Evolutionary conservation across 805 yeast genomes (phyloP), one percentile per base, ranked within the genome.

Genomic region (Limtongozyma cylindracea): DNA sequence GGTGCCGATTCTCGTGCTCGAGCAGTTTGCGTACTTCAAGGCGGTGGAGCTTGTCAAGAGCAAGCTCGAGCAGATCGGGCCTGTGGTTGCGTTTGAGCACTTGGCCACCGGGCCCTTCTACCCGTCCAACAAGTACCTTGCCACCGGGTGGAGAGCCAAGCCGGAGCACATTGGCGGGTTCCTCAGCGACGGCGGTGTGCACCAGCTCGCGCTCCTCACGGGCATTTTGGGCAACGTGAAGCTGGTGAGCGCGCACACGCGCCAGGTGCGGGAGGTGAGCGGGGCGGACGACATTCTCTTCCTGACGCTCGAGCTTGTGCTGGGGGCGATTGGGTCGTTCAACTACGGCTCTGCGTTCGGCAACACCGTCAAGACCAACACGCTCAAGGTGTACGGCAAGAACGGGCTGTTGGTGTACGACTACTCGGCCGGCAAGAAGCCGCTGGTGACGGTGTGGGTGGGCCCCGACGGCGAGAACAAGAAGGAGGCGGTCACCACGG

Each of bases 171-270:
- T 80, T 31, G 96, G 96, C 24, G 95, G 95, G 0, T 82, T 55
- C 45, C 52, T 84, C 34, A 69, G 84, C 26, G 96, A 84, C 37
- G 95, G 94, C 37, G 96, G 95, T 40, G 96, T 84, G 12, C 96
- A 84, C 46, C 95, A 82, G 44, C 50, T 82, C 41, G 93, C 93
- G 3, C 49, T 78, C 18, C 56, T 82, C 30, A 78, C 92, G 6
- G 77, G 65, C 27, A 65, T 78, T 11, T 52, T 84, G 24, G 95
- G 96, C 23, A 52, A 55, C 12, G 69, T 78, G 10, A 63, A 58
- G 21, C 43, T 67, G 5, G 64, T 82, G 18, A 60, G 76, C 24
- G 94, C 80, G 7, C 58, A 60, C 31, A 70, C 94, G 9, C 63
- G 53, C 28, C 94, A 80, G 47, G 56, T 76, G 21, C 61, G 80